Conservation (phyloP, 345 rosid genomes). For the Cochlearia excelsa region DNA sequence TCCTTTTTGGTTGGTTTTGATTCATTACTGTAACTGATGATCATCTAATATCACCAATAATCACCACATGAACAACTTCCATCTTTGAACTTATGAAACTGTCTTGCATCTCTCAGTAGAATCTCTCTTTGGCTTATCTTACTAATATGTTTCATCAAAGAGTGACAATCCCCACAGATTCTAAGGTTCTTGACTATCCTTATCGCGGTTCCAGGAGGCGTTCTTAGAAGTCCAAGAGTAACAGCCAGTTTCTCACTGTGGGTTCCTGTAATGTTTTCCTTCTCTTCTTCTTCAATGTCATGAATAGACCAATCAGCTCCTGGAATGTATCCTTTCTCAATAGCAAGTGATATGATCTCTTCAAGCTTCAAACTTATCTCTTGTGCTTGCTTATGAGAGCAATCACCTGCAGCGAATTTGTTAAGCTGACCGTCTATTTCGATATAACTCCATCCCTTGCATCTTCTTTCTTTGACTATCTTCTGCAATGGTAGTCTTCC, state of each 20-base stretch:
- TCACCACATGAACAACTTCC: constrained; percentile 66
- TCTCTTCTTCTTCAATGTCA: constrained; percentile 67
- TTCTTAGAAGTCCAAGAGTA: constrained; percentile 50
- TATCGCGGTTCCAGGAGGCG: constrained; percentile 40
- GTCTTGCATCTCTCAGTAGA: constrained; percentile 52
- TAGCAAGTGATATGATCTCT: constrained; percentile 43
- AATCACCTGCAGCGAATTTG: constrained; percentile 53
- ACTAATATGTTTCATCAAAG: constrained; percentile 54
- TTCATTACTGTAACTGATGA: constrained; percentile 5
- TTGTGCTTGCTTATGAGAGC: constrained; percentile 38
- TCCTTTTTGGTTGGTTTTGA: constrained; percentile 8
- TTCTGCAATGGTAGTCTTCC: constrained; percentile 36
- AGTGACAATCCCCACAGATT: constrained; percentile 69
- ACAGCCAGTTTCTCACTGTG: constrained; percentile 73
- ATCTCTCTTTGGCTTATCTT: constrained; percentile 48
- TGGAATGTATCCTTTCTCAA: constrained; percentile 48
- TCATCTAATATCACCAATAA: constrained; percentile 46
- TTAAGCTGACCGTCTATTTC: constrained; percentile 50
- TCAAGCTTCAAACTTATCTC: constrained; percentile 45
- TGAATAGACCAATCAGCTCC: constrained; percentile 61
- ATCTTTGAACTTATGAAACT: constrained; percentile 64
- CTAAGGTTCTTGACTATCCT: constrained; percentile 61
- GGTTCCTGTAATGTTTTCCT: constrained; percentile 50
- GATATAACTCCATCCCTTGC: constrained; percentile 53
- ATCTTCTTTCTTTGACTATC: constrained; percentile 42